Percentiles rank a stretch among this genome's conserved stretches.
phyloP scores from a whole-genome alignment of 1,284 basidiomycete species.

The Marasmius sp. region DNA sequence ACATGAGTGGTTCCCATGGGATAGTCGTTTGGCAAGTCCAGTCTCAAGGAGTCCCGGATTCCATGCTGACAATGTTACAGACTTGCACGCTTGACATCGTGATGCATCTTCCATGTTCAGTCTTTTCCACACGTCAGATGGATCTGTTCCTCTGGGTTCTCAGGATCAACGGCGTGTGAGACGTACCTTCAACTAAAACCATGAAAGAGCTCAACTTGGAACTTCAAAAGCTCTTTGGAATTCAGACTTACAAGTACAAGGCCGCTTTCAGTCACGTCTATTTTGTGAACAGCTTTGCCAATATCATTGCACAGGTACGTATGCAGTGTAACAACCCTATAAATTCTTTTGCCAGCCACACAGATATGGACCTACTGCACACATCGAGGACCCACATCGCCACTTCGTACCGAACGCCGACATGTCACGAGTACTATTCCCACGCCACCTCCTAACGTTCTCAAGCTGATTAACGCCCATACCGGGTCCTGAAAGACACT shows the following conservation, averaged over 20 bases:
- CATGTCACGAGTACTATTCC: no score
- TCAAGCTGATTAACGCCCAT: no score
- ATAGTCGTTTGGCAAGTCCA: not conserved
- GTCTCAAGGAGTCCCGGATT: not conserved
- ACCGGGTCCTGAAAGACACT: no score
- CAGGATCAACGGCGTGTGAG: slow-evolving; percentile 23
- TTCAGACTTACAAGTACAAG: slow-evolving; percentile 26
- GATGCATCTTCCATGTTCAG: slow-evolving; percentile 35
- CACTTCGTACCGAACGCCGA: no score
- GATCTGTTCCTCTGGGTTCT: slow-evolving; percentile 34
- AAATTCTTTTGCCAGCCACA: no score
- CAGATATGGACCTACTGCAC: no score
- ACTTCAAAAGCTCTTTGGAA: slow-evolving; percentile 31
- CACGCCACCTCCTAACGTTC: no score
- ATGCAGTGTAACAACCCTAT: no score
- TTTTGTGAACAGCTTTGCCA: slow-evolving; percentile 27
- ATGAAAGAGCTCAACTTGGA: slow-evolving; percentile 24
- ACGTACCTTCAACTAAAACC: slow-evolving; percentile 27
- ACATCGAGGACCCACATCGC: no score
- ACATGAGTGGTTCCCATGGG: not conserved
- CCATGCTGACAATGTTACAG: no score
- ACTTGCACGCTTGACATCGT: no score
- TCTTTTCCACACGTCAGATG: no score
- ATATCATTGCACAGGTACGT: slow-evolving; percentile 32
- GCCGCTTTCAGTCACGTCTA: slow-evolving; percentile 35